These are phyloP conservation scores for maize (Zea mays) DNA, from an alignment of 176 grass and related monocot genomes.

Conservation along the genomic window DNA sequence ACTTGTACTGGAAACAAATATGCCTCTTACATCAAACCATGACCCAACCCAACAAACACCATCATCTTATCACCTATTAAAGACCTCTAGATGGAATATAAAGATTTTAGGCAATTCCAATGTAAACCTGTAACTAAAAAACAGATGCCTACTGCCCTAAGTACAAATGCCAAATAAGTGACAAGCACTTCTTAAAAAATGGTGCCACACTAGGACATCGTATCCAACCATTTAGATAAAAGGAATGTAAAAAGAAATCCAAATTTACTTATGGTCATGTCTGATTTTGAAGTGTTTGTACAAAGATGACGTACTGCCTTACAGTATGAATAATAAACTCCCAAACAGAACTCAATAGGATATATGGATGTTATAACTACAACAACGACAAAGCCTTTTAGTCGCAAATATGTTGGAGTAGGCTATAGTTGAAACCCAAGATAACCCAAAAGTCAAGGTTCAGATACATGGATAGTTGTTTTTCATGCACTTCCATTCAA, in stretches of 20 bases:
- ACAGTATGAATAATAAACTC: slow-evolving; percentile 28
- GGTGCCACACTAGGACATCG: not conserved
- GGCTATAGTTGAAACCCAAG: too few species aligned
- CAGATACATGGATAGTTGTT: too few species aligned
- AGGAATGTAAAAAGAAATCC: not conserved
- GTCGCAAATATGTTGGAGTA: too few species aligned
- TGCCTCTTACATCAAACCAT: too few species aligned
- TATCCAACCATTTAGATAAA: slow-evolving; percentile 20
- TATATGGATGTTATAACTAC: not conserved
- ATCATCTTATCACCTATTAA: not conserved
- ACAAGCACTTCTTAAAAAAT: not conserved
- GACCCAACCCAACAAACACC: not conserved
- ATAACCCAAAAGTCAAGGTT: too few species aligned
- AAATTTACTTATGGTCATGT: slow-evolving; percentile 26
- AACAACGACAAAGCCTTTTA: too few species aligned
- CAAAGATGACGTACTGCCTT: not conserved
- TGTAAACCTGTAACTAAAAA: not conserved
- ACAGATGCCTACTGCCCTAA: slow-evolving; percentile 14
- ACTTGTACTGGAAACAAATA: too few species aligned
- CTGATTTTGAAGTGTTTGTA: slow-evolving; percentile 21
- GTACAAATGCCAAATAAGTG: slow-evolving; percentile 1
- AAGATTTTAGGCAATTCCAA: slow-evolving; percentile 18
- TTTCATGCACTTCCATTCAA: too few species aligned
- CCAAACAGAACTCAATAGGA: slow-evolving; percentile 7
- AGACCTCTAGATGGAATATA: not conserved